Evolutionary conservation across 768 basidiomycete genomes (phyloP), one percentile per base, ranked within the genome.

Genomic region (Tricholoma sp.): DNA sequence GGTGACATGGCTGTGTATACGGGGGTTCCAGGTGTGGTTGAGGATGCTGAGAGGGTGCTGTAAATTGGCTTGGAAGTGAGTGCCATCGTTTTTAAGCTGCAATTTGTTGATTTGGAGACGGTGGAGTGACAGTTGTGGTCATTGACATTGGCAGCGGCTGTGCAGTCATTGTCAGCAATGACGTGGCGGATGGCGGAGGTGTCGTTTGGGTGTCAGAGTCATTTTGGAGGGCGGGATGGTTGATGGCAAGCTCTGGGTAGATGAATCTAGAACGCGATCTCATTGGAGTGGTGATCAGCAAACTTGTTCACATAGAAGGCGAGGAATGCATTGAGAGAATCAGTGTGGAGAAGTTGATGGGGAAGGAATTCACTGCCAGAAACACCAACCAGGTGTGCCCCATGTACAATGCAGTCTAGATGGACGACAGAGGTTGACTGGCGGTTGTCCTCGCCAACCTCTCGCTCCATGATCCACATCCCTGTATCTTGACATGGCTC

Each of bases 281-380:
- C 69, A 56, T 72, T 57, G 6, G 65, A 51, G 58, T 72, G 71
- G 52, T 72, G 67, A 46, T 74, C 71, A 16, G 66, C 65, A 52
- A 63, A 72, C 29, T 65, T 67, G 49, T 71, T 74, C 1, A 74
- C 56, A 60, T 67, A 72, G 59, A 56, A 71, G 1, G 52, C 52
- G 1, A 55, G 14, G 55, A 70, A 72, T 11, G 60, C 35, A 34
- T 70, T 61, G 0, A 72, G 57, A 3, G 66, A 65, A 10, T 68
- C 14, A 1, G 57, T 50, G 55, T 57, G 61, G 27, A 66, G 52
- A 32, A 74, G 59, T 16, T 64, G 21, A 0, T n/a, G 4, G 1
- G 68, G 66, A 12, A 74, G 43, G 47, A 50, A 50, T 0, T 31
- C 39, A 8, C 55, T 35, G 7, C 67, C 70, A 61, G 59, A 73